Base-by-base conservation (phyloP, 305 asterid species). In the Andrographis paniculata region DNA sequence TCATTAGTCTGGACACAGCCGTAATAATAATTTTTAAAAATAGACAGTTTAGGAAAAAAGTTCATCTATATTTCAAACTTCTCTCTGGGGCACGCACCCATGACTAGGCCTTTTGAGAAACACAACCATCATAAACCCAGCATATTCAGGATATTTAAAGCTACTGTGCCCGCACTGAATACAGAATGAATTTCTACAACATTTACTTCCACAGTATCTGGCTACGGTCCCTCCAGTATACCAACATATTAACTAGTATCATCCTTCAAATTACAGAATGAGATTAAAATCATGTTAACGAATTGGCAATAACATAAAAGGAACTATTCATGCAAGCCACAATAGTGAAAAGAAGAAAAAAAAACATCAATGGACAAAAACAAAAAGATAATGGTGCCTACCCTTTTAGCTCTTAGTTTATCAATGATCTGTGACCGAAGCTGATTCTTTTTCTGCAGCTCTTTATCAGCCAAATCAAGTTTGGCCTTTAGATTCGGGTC, bases 391-490 rank as follows among this genome's bases (percentile, higher is more conserved):
- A 3, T 24, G 30, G 30, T 24, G 15, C 61, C 45, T 62, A 84
- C 95, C 86, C 78, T 67, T 53, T 69, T 72, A 0, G 66, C 72
- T 71, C 57, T 80, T 28, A 80, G 58, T 54, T 75, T 75, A 19
- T 84, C 95, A 47, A 76, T 62, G n/a, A 73, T 69, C 68, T 67
- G 76, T 37, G 59, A 51, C 15, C 88, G 78, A 8, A 76, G 66
- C 68, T 78, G 78, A 49, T 75, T 75, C 73, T 67, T 75, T 54
- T 62, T 84, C 33, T 72, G 80, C 5, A 80, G 63, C 63, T 84
- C 95, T 64, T 52, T 78, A 37, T 80, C 95, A 38, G 81, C 83
- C 72, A 56, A 56, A 24, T 84, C 93, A 46, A 77, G 58, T 65
- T 74, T 78, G 49, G 56, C 67, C 64, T 57, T 74, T 45, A 80